Evolutionary conservation across 2,329 filamentous ascomycete species (phyloP).

Genomic region (Claviceps monticola): DNA sequence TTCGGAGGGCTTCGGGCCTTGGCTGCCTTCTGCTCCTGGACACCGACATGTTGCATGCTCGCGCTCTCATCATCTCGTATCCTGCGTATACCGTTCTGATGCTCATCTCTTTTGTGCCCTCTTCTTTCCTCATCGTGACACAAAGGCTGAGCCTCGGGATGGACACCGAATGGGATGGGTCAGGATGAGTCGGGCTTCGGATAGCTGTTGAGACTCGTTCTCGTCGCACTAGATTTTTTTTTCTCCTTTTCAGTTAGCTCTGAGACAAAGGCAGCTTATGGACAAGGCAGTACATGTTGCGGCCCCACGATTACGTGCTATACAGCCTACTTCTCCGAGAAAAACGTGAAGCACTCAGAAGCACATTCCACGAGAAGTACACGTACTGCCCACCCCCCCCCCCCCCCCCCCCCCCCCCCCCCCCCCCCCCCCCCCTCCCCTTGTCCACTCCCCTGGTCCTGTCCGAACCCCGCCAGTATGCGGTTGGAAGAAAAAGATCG

Average conservation of each 20-base stretch:
- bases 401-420: constrained; percentile 1
- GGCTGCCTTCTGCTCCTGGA: background rate
- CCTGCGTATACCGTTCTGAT: background rate
- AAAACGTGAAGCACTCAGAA: background rate
- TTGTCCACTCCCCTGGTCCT: constrained; percentile 1
- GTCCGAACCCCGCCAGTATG: constrained; percentile 1
- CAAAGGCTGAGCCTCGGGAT: background rate
- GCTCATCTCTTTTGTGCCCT: background rate
- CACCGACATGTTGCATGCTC: background rate
- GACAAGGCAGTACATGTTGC: background rate
- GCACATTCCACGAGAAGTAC: background rate
- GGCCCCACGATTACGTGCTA: background rate
- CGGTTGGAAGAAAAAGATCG: constrained; percentile 6
- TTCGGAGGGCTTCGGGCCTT: background rate
- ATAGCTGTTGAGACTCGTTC: background rate
- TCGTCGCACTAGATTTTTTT: background rate
- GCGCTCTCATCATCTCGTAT: background rate
- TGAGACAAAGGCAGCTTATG: background rate
- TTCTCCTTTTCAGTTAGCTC: background rate
- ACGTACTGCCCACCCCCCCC: background rate
- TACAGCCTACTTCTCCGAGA: background rate
- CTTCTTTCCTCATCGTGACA: background rate
- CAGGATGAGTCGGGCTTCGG: too few species aligned
- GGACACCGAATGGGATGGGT: too few species aligned
- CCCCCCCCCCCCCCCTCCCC: background rate